phyloP scores from a whole-genome alignment of 352 stramenopile species.

The Thalassiosira mediterranea region DNA sequence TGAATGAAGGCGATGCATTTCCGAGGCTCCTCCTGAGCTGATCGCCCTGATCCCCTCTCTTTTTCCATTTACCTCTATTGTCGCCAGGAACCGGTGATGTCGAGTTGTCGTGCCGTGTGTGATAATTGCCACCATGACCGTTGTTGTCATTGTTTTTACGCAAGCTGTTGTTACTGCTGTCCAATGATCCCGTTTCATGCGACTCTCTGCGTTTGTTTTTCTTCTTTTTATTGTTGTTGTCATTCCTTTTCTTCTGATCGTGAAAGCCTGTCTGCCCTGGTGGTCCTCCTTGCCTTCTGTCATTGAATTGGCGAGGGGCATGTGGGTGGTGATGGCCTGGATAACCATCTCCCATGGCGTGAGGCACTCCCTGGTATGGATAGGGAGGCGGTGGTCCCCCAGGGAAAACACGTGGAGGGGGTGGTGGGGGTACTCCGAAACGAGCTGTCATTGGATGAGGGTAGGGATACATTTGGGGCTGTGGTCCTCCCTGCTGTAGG shows the following conservation, averaged over 20 bases:
- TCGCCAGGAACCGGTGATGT: conserved; percentile 13
- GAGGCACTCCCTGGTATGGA: conserved; percentile 40
- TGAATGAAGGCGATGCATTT: conserved; percentile 13
- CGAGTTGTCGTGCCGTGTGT: conserved; percentile 16
- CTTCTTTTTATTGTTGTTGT: conserved; percentile 50
- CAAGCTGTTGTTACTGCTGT: conserved; percentile 18
- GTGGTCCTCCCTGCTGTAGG: conserved; percentile 12
- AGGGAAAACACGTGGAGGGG: conserved; percentile 34
- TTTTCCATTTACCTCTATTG: conserved; percentile 27
- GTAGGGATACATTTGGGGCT: conserved; percentile 19
- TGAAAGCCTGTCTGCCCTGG: neutral
- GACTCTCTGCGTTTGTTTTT: conserved; percentile 32
- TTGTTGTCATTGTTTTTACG: conserved; percentile 16
- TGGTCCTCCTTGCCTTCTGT: conserved; percentile 7
- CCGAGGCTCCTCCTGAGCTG: conserved; percentile 27
- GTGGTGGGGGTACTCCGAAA: conserved; percentile 25
- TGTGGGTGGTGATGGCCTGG: conserved; percentile 4
- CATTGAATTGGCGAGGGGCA: conserved; percentile 10
- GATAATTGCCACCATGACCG: conserved; percentile 12
- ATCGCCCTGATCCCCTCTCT: conserved; percentile 6
- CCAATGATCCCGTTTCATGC: conserved; percentile 7
- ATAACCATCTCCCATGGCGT: conserved; percentile 35
- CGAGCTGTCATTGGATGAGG: conserved; percentile 24
- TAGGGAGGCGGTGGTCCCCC: conserved; percentile 25
- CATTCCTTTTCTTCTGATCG: conserved; percentile 17